phyloP scores from a whole-genome alignment of 371 early-diverging fungal species.

The Actinomortierella ambigua region DNA sequence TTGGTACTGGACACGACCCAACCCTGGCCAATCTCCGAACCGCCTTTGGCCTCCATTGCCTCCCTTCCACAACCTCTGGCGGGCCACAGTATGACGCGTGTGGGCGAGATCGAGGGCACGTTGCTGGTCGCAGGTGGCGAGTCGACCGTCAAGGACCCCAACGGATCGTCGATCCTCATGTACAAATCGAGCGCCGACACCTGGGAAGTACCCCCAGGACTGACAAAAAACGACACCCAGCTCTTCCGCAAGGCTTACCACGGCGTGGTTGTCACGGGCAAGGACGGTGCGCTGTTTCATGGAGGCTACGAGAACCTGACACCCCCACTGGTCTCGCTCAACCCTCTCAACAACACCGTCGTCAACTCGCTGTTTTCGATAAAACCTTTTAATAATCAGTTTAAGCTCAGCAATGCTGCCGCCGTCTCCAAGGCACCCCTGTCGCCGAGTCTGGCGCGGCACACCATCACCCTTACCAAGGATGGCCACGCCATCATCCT shows the following conservation, averaged over 20 bases:
- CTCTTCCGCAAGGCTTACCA: conserved; percentile 24
- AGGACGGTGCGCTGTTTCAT: conserved; percentile 31
- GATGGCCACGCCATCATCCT: conserved; percentile 32
- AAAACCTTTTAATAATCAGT: conserved; percentile 14
- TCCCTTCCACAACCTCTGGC: conserved; percentile 12
- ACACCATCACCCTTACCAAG: conserved; percentile 36
- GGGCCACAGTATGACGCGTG: conserved; percentile 21
- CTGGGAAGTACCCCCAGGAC: conserved; percentile 1
- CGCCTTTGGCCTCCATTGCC: conserved; percentile 6
- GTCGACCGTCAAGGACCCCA: conserved; percentile 10
- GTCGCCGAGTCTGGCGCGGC: conserved; percentile 32
- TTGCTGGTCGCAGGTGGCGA: conserved; percentile 39
- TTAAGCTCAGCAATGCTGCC: conserved; percentile 12
- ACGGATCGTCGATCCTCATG: conserved; percentile 12
- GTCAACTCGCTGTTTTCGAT: conserved; percentile 19
- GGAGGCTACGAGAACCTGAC: conserved; percentile 16
- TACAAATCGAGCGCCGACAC: not conserved
- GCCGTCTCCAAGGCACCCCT: conserved; percentile 21
- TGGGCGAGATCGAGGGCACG: conserved; percentile 12
- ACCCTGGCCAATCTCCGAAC: conserved; percentile 24
- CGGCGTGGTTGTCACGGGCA: conserved; percentile 26
- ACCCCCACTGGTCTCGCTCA: not conserved
- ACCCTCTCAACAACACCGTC: conserved; percentile 22
- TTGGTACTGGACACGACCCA: conserved; percentile 24
- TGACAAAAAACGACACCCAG: conserved; percentile 22